Conservation (phyloP, 2,329 filamentous ascomycete species). For the Cercospora zeina region DNA sequence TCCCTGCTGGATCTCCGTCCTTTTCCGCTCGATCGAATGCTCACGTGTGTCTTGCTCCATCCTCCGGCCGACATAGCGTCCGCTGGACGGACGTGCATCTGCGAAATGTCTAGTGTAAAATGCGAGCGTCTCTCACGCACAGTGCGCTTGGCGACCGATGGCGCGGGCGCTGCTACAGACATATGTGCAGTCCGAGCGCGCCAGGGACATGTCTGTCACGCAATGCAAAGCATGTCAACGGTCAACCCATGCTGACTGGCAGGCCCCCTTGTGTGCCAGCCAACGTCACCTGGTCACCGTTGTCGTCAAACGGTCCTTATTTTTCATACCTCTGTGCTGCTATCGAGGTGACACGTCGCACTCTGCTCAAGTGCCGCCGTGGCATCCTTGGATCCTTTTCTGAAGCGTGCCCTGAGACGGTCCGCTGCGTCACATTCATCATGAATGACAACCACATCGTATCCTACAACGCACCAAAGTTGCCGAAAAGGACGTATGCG, state of each 20-base stretch:
- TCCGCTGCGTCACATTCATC: not conserved
- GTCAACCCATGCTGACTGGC: not conserved
- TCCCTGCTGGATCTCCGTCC: too few species aligned
- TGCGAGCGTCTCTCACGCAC: too few species aligned
- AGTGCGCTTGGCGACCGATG: not conserved
- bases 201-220: not conserved
- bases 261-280: not conserved
- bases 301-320: too few species aligned
- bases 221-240: not conserved
- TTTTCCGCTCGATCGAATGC: too few species aligned
- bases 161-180: not conserved
- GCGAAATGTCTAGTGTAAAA: not conserved
- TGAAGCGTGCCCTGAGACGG: not conserved
- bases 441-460: not conserved
- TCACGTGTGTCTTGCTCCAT: not conserved
- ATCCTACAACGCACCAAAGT: not conserved
- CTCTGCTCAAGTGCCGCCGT: not conserved
- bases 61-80: not conserved
- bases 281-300: not conserved
- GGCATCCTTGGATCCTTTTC: not conserved
- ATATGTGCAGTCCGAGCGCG: not conserved
- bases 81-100: not conserved
- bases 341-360: not conserved
- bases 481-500: not conserved
- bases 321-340: not conserved